phyloP scores from a whole-genome alignment of 2,329 filamentous ascomycete genomes.

The Neophaeococcomyces aloes region DNA sequence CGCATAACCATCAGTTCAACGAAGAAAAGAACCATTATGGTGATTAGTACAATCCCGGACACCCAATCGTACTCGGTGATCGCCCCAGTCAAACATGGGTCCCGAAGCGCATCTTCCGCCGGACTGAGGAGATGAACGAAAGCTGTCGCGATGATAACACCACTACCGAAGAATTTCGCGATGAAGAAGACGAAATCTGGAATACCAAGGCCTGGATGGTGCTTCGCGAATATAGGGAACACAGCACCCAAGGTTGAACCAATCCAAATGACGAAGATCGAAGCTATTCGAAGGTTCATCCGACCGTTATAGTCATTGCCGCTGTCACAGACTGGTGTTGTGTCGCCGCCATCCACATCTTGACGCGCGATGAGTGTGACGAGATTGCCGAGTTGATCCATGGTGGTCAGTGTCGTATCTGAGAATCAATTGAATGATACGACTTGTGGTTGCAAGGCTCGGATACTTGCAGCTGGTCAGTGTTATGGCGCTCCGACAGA shows the following conservation, averaged over 20 bases:
- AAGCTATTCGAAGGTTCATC: constrained; percentile 64
- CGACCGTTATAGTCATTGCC: constrained; percentile 58
- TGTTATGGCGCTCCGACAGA: too few species aligned
- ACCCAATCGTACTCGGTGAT: constrained; percentile 71
- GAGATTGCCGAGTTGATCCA: constrained; percentile 3
- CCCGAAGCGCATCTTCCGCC: constrained; percentile 63
- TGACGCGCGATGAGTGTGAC: constrained; percentile 15
- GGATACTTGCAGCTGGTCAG: too few species aligned
- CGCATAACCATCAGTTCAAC: constrained; percentile 74
- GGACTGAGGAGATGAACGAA: constrained; percentile 82
- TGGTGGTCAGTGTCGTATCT: too few species aligned
- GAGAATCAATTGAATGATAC: too few species aligned
- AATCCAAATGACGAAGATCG: constrained; percentile 78
- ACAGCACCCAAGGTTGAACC: constrained; percentile 60
- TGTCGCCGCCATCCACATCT: constrained; percentile 11
- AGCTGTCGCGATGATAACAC: constrained; percentile 84
- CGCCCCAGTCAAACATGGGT: constrained; percentile 56
- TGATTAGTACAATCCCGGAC: constrained; percentile 75
- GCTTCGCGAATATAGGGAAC: constrained; percentile 60
- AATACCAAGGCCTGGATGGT: constrained; percentile 50
- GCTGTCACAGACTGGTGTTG: constrained; percentile 43
- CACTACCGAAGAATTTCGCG: constrained; percentile 85
- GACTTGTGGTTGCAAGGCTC: neutral
- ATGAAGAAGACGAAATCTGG: constrained; percentile 70
- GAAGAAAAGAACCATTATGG: constrained; percentile 78